A percentile compares a stretch with the other conserved stretches of the same genome.
These are phyloP conservation scores for Eucalyptus paniculata DNA, from an alignment of 345 rosid genomes.

Conservation along the genomic window DNA sequence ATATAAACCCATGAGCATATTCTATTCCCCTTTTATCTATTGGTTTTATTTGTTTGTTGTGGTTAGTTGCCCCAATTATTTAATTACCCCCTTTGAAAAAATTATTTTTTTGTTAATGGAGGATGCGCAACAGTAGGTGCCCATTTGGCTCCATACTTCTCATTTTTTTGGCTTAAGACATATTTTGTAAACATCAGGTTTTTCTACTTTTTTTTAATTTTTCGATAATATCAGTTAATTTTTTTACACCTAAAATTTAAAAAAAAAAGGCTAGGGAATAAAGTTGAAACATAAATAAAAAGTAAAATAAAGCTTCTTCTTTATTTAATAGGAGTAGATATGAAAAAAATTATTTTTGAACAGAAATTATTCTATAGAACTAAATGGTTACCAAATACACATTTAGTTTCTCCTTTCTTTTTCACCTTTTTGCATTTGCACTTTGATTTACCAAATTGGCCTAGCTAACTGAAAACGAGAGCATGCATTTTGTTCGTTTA, in stretches of 20 bases:
- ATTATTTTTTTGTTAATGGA: not conserved
- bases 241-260: no score
- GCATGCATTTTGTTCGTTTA: not conserved
- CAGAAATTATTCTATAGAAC: fast-evolving
- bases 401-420: no score
- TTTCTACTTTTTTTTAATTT: no score
- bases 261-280: no score
- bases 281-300: no score
- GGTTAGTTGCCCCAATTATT: not conserved
- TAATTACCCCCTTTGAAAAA: not conserved
- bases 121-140: not conserved
- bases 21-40: constrained; percentile 1
- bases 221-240: no score
- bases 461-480: not conserved
- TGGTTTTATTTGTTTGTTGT: not conserved
- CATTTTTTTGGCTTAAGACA: not conserved
- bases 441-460: not conserved
- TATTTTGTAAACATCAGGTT: no score
- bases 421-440: not conserved
- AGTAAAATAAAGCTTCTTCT: no score
- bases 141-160: not conserved
- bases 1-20: constrained; percentile 16
- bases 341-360: no score
- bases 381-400: no score
- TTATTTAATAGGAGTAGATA: no score